Conservation (phyloP, 108 stramenopile genomes). For the Stephanodiscus triporus region DNA sequence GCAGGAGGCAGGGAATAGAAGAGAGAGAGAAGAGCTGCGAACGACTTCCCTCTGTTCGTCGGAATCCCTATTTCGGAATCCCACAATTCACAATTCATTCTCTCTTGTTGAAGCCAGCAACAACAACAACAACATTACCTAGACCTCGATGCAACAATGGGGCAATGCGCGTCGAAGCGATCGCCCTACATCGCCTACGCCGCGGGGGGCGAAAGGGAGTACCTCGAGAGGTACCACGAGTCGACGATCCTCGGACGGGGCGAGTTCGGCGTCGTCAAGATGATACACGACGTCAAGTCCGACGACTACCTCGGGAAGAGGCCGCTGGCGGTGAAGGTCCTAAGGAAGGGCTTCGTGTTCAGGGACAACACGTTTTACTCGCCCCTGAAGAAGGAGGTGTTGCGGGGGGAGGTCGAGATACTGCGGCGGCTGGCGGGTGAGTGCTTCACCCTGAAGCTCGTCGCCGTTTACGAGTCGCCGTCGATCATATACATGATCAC, state of each 20-base stretch:
- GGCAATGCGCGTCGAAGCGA: constrained; percentile 27
- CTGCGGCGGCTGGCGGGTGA: constrained; percentile 64
- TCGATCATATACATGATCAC: constrained; percentile 67
- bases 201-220: constrained; percentile 66
- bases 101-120: too few relatives aligned
- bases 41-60: too few relatives aligned
- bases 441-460: constrained; percentile 41
- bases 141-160: too few relatives aligned
- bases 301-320: constrained; percentile 22
- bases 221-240: constrained; percentile 68
- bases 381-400: constrained; percentile 69
- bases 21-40: too few relatives aligned
- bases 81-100: too few relatives aligned
- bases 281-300: constrained; percentile 64
- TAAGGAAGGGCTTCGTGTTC: constrained; percentile 79
- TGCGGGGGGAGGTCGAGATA: constrained; percentile 74
- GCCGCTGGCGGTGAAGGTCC: constrained; percentile 70
- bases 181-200: constrained; percentile 32
- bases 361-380: constrained; percentile 81
- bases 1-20: too few relatives aligned
- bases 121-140: too few relatives aligned
- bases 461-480: constrained; percentile 72
- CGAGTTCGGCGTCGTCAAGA: constrained; percentile 81
- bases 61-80: too few relatives aligned
- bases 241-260: constrained; percentile 73